Evolutionary conservation across 306 rosid genomes (phyloP), one percentile per base, ranked within the genome.

Genomic region (Vigna unguiculata): DNA sequence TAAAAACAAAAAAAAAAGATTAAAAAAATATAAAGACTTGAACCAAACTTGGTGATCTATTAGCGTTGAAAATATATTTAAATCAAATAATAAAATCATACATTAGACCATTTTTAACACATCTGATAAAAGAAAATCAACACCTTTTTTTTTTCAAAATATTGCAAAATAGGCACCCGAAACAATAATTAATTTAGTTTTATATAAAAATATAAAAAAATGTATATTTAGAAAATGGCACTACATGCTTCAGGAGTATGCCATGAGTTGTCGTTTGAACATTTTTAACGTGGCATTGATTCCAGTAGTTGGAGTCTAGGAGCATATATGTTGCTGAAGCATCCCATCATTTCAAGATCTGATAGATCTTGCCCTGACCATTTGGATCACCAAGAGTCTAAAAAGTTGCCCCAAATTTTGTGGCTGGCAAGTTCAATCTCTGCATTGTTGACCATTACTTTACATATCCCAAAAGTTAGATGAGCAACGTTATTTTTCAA

Each of bases 201-300:
- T 36, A 36, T 6, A 36, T 8, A 7, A 36, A 36, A 9, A 6
- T 1, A 6, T 6, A 34, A 36, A 36, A 36, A 36, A 36, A 3
- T 9, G 3, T 3, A 46, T 13, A 47, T 47, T 14, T 47, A 15
- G 19, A 53, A 53, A 53, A 20, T 9, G 4, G 59, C 59, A 53
- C 9, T 6, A 20, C 14, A 12, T 57, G 63, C 16, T 7, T 5
- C 5, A 24, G 1, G 36, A 57, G 32, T 28, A n/a, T n/a, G n/a
- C n/a, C n/a, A n/a, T n/a, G n/a, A n/a, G n/a, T n/a, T n/a, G n/a
- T n/a, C n/a, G n/a, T n/a, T n/a, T n/a, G n/a, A n/a, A n/a, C n/a
- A n/a, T n/a, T n/a, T n/a, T n/a, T 28, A 16, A 57, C 16, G 36
- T 36, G 34, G 71, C 71, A 40, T n/a, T 64, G 71, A 65, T 64